Evolutionary conservation across 2,329 filamentous ascomycete species (phyloP), one percentile per base, ranked within the genome.

Genomic region (Aspergillus pseudoterreus): DNA sequence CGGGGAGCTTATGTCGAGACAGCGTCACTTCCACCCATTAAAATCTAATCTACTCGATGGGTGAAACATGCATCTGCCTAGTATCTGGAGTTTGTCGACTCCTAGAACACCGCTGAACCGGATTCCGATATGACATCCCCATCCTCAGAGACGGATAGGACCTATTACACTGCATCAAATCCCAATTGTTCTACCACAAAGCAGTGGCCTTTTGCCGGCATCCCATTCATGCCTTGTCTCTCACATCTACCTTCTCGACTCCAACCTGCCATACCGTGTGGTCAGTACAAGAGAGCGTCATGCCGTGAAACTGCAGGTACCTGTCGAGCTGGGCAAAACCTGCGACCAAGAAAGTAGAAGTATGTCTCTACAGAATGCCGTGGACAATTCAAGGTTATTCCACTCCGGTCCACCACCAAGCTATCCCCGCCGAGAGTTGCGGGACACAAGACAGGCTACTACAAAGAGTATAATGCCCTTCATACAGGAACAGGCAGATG

Each of bases 141-240:
- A 4, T n/a, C 35, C 1, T 38, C 35, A 5, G 6, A 11, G 2
- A 8, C 35, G 11, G 12, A n/a, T 38, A 11, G 35, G 8, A 5
- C 22, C 14, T 47, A 39, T 27, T 47, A 41, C 45, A 47, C 45
- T 15, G 22, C 45, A 27, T 47, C 45, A 4, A 39, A 19, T 47
- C 5, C 45, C 45, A 2, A 30, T 41, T 12, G 24, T 8, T 11
- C 19, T 47, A 4, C 45, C 35, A 4, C 15, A 4, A 10, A 2
- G 17, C 17, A 36, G 19, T n/a, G 4, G 17, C 12, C 85, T 86
- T 65, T 69, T 86, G n/a, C 85, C 85, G 2, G 84, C 83, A 2
- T 88, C 88, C 71, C 82, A 87, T 71, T 77, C 79, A 30, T 88
- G 85, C 65, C 77, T 87, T 48, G 71, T 83, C 43, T 82, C 81